Evolutionary conservation across 495 filamentous ascomycete species (phyloP), one percentile per base, ranked within the genome.

Genomic region (Trypethelium eluteriae): DNA sequence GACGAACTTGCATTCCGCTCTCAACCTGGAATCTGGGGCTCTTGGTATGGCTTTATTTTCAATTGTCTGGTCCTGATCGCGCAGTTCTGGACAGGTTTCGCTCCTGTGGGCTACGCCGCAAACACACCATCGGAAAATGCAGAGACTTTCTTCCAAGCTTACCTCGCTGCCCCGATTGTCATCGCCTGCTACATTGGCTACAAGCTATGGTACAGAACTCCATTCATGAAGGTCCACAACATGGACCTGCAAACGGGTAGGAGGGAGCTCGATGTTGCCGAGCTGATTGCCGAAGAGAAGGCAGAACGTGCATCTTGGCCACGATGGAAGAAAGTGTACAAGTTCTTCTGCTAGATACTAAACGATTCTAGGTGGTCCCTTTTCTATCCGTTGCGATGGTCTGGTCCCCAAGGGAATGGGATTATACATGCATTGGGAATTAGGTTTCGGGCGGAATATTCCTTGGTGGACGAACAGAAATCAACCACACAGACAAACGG

Each of bases 171-270:
- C 0, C 94, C 94, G 0, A 85, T 98, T 62, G 89, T 96, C 44
- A 68, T 91, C 3, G 63, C 81, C 9, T 92, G 84, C 72, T 98
- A 92, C 72, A 67, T 96, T 39, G 79, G 77, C 0, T 94, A 96
- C 72, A 96, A 96, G 79, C 4, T 94, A n/a, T 88, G 78, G 69
- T 91, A 85, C 73, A 79, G 77, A 64, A 96, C 93, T 3, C 79
- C 81, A 2, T 80, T 91, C 62, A 79, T 96, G 18, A 78, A 82
- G 39, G 72, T 80, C 4, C 76, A 77, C 32, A 84, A 93, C 57
- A 95, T 97, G 85, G 94, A 98, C 76, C 74, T 98, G 65, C 80
- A 85, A 39, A 96, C 92, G 9, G 94, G 94, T n/a, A 82, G 91
- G 39, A 82, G 93, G n/a, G 92, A 96, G 62, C 77, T 96, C 56